Evolutionary conservation across 179 eudicot species (phyloP).

Genomic region (Spergularia azorica): DNA sequence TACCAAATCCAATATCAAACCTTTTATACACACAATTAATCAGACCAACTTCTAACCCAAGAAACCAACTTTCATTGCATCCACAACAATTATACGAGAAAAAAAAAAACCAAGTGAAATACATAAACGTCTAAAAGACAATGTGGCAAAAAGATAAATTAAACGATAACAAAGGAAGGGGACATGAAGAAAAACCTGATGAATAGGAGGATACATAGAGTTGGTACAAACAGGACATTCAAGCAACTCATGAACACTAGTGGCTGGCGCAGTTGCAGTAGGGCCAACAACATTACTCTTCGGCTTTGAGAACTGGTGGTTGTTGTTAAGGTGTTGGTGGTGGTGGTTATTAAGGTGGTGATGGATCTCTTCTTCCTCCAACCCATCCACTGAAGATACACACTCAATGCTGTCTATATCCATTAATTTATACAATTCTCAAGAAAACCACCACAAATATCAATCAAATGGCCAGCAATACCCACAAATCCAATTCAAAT

Average conservation of each 20-base stretch:
- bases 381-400: slow-evolving; percentile 36
- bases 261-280: slow-evolving; percentile 31
- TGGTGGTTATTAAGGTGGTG: slow-evolving; percentile 26
- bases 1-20: background rate
- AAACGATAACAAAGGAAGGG: background rate
- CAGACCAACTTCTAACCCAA: slow-evolving; percentile 11
- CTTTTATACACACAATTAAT: background rate
- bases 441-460: slow-evolving; percentile 7
- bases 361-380: slow-evolving; percentile 41
- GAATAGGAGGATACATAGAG: slow-evolving; percentile 88
- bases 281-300: slow-evolving; percentile 27
- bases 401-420: slow-evolving; percentile 47
- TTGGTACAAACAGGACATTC: slow-evolving; percentile 80
- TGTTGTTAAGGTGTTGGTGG: slow-evolving; percentile 15
- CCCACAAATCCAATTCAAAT: slow-evolving; percentile 33
- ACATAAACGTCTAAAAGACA: background rate
- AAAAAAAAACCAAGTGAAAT: background rate
- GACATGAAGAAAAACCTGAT: slow-evolving; percentile 57
- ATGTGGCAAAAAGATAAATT: background rate
- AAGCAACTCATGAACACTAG: slow-evolving; percentile 80
- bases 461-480: slow-evolving; percentile 26
- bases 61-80: slow-evolving; percentile 18
- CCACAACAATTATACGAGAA: background rate
- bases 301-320: slow-evolving; percentile 35
- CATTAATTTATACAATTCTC: slow-evolving; percentile 16